Evolutionary conservation across 1,284 basidiomycete species (phyloP).

Genomic region (Takashimella tepidaria): DNA sequence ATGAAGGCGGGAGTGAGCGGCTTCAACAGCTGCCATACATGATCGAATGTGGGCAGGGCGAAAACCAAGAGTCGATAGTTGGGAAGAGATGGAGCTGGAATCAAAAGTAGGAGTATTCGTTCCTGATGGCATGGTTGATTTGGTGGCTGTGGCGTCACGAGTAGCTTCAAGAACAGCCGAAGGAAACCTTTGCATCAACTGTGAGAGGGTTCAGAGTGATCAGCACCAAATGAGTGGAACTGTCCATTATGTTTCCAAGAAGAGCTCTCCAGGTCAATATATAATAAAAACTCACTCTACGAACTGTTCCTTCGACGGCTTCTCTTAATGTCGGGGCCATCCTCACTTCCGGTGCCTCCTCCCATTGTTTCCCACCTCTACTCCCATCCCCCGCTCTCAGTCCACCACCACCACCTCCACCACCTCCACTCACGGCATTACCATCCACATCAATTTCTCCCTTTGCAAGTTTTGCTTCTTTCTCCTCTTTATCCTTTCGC

Average conservation of each 20-base stretch:
- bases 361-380: constrained; percentile 54
- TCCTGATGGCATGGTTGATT: constrained; percentile 28
- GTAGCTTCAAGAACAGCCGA: constrained; percentile 46
- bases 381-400: constrained; percentile 25
- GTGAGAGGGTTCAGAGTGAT: constrained; percentile 1
- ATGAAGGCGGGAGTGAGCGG: constrained; percentile 39
- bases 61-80: constrained; percentile 48
- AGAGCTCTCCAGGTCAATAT: background rate
- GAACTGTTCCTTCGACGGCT: constrained; percentile 74
- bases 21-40: constrained; percentile 36
- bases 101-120: constrained; percentile 18
- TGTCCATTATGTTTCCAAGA: no score
- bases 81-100: constrained; percentile 20
- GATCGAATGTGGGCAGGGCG: constrained; percentile 47
- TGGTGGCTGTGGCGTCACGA: constrained; percentile 31
- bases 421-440: constrained; percentile 9
- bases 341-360: constrained; percentile 71
- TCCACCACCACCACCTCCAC: constrained; percentile 5
- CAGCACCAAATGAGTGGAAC: no score
- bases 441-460: constrained; percentile 27
- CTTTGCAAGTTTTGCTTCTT: constrained; percentile 10
- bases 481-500: constrained; percentile 35
- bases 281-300: constrained; percentile 30
- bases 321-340: constrained; percentile 75
- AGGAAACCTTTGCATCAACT: constrained; percentile 49